Base-by-base conservation (phyloP, 2,329 filamentous ascomycete species). In the Berkeleyomyces basicola region DNA sequence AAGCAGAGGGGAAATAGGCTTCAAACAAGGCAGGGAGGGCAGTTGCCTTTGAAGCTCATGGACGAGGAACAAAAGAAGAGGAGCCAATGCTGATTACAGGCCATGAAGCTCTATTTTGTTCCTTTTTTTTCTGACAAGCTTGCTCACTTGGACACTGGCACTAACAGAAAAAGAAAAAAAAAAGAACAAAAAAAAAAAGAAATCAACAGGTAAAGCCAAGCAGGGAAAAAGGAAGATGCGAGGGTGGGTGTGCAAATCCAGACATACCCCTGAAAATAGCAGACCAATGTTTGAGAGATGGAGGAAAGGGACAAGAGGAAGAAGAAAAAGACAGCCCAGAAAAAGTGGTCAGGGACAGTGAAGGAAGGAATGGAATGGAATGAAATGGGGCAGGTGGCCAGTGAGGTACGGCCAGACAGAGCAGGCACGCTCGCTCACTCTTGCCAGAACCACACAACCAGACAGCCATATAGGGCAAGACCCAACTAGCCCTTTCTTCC, bases 1-100 rank as follows among this genome's bases (percentile, higher is more conserved):
- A 61, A 53, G 53, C 40, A 61, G 58, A 60, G 47, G 46, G 61
- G 59, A 40, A 36, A 57, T 23, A 23, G 49, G 37, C 46, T 44
- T 61, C 37, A 49, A 58, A 63, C 55, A 33, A 43, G 57, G 42
- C 49, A 62, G 60, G 47, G 40, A 62, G 33, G 61, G 61, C 58
- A 47, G 23, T 43, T 60, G 58, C 58, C 58, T 60, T 60, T 60
- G 42, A 60, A 60, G 58, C 44, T 47, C 51, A 39, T 55, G 1
- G 33, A 55, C 5, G 16, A 23, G 33, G 51, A 31, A 11, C n/a
- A 55, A 37, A 36, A 55, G 31, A 14, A 55, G 31, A 55, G 51
- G 51, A 37, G 51, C 33, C 33, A 16, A 16, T 37, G 51, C 51
- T 55, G 33, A 37, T 55, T 55, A 55, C 51, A 55, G 51, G 51